These are phyloP conservation scores for Sporothrix luriei DNA, from an alignment of 2,329 filamentous ascomycete genomes.

Conservation along the genomic window DNA sequence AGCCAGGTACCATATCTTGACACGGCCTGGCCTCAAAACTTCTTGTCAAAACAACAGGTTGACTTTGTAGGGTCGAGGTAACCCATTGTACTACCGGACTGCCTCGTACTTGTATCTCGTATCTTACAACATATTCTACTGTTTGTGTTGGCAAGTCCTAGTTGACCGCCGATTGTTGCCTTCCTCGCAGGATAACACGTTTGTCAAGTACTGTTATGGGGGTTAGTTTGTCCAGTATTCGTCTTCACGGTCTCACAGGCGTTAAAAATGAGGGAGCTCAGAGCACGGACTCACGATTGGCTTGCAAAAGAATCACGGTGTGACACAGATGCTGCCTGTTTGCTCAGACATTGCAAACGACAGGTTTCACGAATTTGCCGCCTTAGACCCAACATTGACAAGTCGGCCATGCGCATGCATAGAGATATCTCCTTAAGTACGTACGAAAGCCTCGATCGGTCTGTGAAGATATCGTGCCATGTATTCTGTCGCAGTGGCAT, in stretches of 20 bases:
- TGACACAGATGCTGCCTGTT: neutral
- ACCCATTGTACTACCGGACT: no score
- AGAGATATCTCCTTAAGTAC: neutral
- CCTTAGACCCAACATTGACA: neutral
- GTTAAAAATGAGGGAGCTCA: neutral
- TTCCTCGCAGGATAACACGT: no score
- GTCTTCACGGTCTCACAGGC: no score
- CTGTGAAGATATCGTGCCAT: neutral
- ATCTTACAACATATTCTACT: neutral
- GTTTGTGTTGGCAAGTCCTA: neutral
- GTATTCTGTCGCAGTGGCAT: neutral
- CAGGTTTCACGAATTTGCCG: neutral
- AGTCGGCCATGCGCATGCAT: no score
- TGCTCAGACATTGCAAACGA: neutral
- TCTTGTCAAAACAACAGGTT: neutral
- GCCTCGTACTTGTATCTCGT: neutral
- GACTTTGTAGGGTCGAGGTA: neutral
- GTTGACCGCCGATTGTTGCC: neutral
- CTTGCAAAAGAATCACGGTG: neutral
- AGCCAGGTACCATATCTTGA: neutral
- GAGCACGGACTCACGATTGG: constrained; percentile 6
- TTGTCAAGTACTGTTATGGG: no score
- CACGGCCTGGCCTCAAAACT: no score
- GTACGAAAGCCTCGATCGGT: neutral
- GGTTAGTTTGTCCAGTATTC: no score